Conservation (phyloP, 2,329 filamentous ascomycete species). For the Atkinsonella hypoxylon region DNA sequence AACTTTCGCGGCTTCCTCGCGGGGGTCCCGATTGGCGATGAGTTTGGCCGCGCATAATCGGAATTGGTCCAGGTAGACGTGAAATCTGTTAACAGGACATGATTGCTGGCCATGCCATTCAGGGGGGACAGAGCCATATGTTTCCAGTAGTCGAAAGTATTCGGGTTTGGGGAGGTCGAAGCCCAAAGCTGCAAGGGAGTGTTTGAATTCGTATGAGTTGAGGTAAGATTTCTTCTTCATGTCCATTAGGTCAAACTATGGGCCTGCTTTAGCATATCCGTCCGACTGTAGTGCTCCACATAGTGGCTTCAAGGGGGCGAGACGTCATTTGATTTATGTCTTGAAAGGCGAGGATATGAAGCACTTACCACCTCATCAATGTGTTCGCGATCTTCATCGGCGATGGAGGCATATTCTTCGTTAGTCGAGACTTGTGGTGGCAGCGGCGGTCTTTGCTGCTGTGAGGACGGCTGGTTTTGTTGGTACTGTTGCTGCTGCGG, state of each 20-base stretch:
- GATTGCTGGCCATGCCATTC: constrained; percentile 37
- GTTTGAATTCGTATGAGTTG: constrained; percentile 96
- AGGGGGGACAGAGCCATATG: constrained; percentile 63
- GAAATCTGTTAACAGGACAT: constrained; percentile 32
- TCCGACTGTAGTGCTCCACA: neutral
- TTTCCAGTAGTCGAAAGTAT: constrained; percentile 67
- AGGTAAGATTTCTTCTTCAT: constrained; percentile 89
- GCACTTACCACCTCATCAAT: constrained; percentile 78
- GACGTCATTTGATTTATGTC: too few species aligned
- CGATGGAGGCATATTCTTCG: constrained; percentile 38
- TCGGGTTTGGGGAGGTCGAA: constrained; percentile 84
- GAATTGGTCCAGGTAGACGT: constrained; percentile 44
- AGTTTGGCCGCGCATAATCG: constrained; percentile 64
- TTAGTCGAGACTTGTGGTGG: constrained; percentile 24
- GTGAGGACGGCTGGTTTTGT: constrained; percentile 19
- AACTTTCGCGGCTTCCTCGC: constrained; percentile 82
- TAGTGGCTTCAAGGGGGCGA: neutral
- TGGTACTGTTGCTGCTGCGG: constrained; percentile 22
- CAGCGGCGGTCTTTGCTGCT: constrained; percentile 13
- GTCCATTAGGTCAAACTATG: constrained; percentile 85
- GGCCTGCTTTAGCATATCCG: neutral
- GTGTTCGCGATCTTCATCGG: constrained; percentile 84
- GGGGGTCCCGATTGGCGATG: constrained; percentile 71
- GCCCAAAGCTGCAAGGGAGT: constrained; percentile 87
- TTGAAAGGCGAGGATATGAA: neutral